Evolutionary conservation across 495 filamentous ascomycete genomes (phyloP).

Genomic region (Pyrenula aspistea): DNA sequence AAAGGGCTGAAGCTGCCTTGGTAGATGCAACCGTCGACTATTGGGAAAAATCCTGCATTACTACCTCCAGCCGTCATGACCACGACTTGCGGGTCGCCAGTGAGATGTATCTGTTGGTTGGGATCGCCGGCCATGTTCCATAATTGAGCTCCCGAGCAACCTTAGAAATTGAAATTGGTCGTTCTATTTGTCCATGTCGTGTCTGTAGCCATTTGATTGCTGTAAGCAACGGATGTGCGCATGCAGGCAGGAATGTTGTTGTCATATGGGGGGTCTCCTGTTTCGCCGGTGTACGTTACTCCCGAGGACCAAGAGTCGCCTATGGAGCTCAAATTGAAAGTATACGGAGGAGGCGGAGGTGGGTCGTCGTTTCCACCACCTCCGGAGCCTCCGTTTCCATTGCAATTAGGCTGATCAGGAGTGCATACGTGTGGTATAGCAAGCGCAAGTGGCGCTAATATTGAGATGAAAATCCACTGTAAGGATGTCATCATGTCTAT

Average conservation of each 20-base stretch:
- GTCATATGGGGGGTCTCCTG: too few species aligned
- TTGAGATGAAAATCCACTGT: too few species aligned
- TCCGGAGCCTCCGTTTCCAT: too few species aligned
- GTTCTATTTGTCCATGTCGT: not conserved
- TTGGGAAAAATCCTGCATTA: not conserved
- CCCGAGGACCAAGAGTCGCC: not conserved
- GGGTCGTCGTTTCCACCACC: too few species aligned
- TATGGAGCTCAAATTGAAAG: too few species aligned
- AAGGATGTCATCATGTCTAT: too few species aligned
- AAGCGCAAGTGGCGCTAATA: too few species aligned
- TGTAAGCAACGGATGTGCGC: not conserved
- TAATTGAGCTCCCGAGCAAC: not conserved
- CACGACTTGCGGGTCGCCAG: not conserved
- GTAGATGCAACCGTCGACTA: not conserved
- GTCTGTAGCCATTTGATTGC: not conserved
- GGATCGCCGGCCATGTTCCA: not conserved
- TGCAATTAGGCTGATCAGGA: too few species aligned
- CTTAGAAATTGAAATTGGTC: not conserved
- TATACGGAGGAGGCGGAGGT: too few species aligned
- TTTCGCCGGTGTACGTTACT: not conserved
- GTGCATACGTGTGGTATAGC: too few species aligned
- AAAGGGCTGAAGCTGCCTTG: not conserved
- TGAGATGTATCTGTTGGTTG: not conserved
- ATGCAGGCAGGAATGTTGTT: not conserved
- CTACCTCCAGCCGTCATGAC: not conserved